phyloP scores from a whole-genome alignment of 2,329 filamentous ascomycete genomes.

The Cadophora sp. region DNA sequence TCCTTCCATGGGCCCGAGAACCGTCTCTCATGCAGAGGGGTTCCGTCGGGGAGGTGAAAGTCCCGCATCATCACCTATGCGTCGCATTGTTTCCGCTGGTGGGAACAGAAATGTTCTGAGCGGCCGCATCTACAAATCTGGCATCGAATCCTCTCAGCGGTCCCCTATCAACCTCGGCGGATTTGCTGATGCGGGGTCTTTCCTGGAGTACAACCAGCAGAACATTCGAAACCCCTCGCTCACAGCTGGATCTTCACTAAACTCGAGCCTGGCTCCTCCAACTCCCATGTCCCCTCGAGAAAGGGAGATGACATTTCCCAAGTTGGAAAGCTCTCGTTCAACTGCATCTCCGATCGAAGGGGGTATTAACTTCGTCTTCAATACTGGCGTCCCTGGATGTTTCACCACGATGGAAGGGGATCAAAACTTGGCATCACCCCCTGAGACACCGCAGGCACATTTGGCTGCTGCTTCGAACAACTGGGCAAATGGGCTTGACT shows the following conservation, averaged over 20 bases:
- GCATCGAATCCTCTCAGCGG: slow-evolving; percentile 41
- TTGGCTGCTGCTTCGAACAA: slow-evolving; percentile 27
- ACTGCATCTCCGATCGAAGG: slow-evolving; percentile 39
- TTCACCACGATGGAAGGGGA: slow-evolving; percentile 37
- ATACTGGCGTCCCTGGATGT: slow-evolving; percentile 31
- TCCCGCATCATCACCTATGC: slow-evolving; percentile 43
- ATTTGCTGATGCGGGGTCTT: slow-evolving; percentile 38
- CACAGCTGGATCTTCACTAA: slow-evolving; percentile 38
- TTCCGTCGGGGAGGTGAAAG: slow-evolving; percentile 40
- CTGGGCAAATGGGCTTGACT: slow-evolving; percentile 31
- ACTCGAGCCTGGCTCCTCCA: slow-evolving; percentile 43
- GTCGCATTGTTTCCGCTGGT: slow-evolving; percentile 43
- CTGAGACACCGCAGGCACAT: slow-evolving; percentile 40
- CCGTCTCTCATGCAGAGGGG: slow-evolving; percentile 42
- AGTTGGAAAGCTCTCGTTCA: slow-evolving; percentile 33
- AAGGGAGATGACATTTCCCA: slow-evolving; percentile 38
- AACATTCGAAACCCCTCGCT: slow-evolving; percentile 36
- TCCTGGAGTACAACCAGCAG: slow-evolving; percentile 41
- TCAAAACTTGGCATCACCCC: slow-evolving; percentile 40
- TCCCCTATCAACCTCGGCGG: slow-evolving; percentile 42
- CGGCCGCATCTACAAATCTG: slow-evolving; percentile 42
- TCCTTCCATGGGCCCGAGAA: slow-evolving; percentile 41
- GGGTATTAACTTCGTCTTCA: slow-evolving; percentile 37
- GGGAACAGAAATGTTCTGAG: slow-evolving; percentile 40
- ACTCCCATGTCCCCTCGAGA: slow-evolving; percentile 44